Evolutionary conservation across 495 filamentous ascomycete genomes (phyloP), one percentile per base, ranked within the genome.

Genomic region (Collariella sp.): DNA sequence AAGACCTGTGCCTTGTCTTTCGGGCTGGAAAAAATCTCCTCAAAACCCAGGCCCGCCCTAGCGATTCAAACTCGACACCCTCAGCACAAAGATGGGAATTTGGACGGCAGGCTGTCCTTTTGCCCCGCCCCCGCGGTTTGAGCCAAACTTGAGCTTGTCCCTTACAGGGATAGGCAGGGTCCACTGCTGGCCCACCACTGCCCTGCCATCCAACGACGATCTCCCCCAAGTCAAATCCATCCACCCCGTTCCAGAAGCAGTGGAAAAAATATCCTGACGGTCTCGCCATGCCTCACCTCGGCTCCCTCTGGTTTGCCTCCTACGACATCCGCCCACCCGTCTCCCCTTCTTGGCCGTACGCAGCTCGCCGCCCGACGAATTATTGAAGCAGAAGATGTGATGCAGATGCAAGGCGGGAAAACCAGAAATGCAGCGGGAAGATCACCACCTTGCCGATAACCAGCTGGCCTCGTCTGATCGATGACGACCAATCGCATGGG

Each of bases 111-210:
- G 6, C 15, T 13, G 12, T 47, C 18, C 23, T 20, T 26, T 19
- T 7, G n/a, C 51, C 51, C 51, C 42, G 42, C 51, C 41, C 41
- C 51, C 51, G 31, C 51, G 42, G 51, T 54, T 40, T 31, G 41
- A 31, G 18, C 15, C 12, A 12, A 40, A 24, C 2, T 45, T n/a
- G 42, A 16, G 24, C n/a, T 47, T 16, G 23, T 26, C 12, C 24
- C 36, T 42, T 53, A 29, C 50, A 44, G 50, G 38, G 39, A 40
- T 40, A 16, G 1, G 24, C 19, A 34, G 38, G 49, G 16, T 44
- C 26, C 39, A 35, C 39, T 34, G 2, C 24, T 16, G 18, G 11
- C 18, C 19, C 20, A 11, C 46, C 46, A 33, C 48, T 51, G 36
- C 20, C n/a, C 3, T 11, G 41, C 24, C 7, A 15, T 12, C 22